Percentiles rank a stretch among this genome's conserved stretches.
These are phyloP conservation scores for Botrytis fabae DNA, from an alignment of 2,329 filamentous ascomycete genomes.

Conservation along the genomic window DNA sequence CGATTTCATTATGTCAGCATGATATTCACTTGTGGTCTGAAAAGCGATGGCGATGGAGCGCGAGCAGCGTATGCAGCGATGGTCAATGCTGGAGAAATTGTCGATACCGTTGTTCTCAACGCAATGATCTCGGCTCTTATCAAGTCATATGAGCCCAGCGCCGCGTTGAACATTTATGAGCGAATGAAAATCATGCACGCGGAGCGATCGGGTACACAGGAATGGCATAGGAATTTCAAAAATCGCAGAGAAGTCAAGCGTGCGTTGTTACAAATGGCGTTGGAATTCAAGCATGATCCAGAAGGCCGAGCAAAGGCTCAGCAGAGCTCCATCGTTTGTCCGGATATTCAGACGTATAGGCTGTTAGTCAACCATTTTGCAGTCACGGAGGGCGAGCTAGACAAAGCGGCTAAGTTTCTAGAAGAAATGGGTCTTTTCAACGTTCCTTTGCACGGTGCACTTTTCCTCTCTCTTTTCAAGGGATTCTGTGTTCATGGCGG, in stretches of 20 bases:
- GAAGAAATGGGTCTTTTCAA: slow-evolving; percentile 75
- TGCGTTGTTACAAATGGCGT: slow-evolving; percentile 58
- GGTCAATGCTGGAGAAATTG: slow-evolving; percentile 80
- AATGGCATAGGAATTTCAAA: slow-evolving; percentile 43
- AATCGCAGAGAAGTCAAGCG: slow-evolving; percentile 47
- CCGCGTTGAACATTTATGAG: slow-evolving; percentile 78
- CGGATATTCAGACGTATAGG: slow-evolving; percentile 76
- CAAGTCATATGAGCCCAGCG: slow-evolving; percentile 69
- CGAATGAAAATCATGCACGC: slow-evolving; percentile 67
- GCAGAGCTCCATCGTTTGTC: slow-evolving; percentile 63
- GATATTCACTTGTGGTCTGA: slow-evolving; percentile 81
- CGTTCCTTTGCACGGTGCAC: slow-evolving; percentile 69
- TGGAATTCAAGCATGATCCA: slow-evolving; percentile 55
- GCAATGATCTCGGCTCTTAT: slow-evolving; percentile 80
- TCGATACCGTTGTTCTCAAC: slow-evolving; percentile 86
- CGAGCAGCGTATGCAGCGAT: slow-evolving; percentile 78
- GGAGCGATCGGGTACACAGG: slow-evolving; percentile 28
- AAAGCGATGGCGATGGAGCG: slow-evolving; percentile 70
- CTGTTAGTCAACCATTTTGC: slow-evolving; percentile 77
- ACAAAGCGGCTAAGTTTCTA: slow-evolving; percentile 68
- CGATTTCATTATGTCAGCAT: slow-evolving; percentile 79
- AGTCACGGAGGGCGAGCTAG: slow-evolving; percentile 66
- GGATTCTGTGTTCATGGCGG: slow-evolving; percentile 77
- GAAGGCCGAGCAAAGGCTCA: slow-evolving; percentile 58
- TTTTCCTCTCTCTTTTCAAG: slow-evolving; percentile 80